Percentiles rank a stretch among this genome's conserved stretches.
phyloP scores from a whole-genome alignment of 345 rosid genomes.

The Cardamine occulta region DNA sequence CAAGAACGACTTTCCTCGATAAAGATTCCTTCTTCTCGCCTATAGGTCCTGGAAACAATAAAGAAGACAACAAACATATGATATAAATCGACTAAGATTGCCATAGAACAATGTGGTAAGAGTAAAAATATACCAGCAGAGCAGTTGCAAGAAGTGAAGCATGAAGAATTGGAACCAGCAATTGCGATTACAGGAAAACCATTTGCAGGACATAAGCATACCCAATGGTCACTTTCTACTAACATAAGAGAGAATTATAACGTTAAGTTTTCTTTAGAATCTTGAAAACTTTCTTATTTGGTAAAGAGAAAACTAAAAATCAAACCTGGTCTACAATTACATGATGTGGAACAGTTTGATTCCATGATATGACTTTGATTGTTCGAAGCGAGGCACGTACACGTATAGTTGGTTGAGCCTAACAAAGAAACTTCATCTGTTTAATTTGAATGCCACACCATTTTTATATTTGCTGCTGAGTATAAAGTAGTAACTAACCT shows the following conservation, averaged over 20 bases:
- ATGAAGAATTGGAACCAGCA: slow-evolving; percentile 50
- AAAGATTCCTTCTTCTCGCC: slow-evolving; percentile 44
- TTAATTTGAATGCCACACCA: not conserved
- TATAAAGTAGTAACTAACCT: slow-evolving; percentile 51
- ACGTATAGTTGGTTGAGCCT: slow-evolving; percentile 66
- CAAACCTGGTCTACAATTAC: slow-evolving; percentile 82
- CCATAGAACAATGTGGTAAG: not conserved
- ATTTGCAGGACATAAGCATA: slow-evolving; percentile 66
- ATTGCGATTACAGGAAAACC: slow-evolving; percentile 74
- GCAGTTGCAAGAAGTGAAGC: slow-evolving; percentile 91
- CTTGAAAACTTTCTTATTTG: not conserved
- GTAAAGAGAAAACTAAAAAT: slow-evolving; percentile 7
- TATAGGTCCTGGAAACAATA: slow-evolving; percentile 54
- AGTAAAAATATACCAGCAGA: slow-evolving; percentile 65
- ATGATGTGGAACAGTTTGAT: slow-evolving; percentile 79
- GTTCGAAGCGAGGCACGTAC: slow-evolving; percentile 59
- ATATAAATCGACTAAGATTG: not conserved
- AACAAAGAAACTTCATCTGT: slow-evolving; percentile 55
- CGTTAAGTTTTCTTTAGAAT: slow-evolving; percentile 14
- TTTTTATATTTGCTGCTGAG: not conserved
- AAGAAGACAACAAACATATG: slow-evolving; percentile 23
- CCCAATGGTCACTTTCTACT: slow-evolving; percentile 64
- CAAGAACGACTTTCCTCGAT: slow-evolving; percentile 60
- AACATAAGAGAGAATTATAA: slow-evolving; percentile 32
- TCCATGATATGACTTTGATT: slow-evolving; percentile 52